Evolutionary conservation across 164 flowering plant genomes (phyloP).

Genomic region (Vitis cinerea): DNA sequence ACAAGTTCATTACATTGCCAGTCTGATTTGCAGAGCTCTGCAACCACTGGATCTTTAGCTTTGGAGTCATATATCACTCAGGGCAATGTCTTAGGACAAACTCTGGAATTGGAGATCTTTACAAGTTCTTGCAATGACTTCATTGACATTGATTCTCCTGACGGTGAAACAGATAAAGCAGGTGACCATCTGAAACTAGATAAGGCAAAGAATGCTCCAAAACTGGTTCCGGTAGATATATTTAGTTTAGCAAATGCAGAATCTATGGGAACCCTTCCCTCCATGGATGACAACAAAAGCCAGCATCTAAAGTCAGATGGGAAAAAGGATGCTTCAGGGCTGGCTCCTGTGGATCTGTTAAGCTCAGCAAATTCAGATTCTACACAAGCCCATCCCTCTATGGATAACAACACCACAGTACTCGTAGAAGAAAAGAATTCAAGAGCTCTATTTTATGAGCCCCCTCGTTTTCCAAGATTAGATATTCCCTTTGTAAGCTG

Average conservation of each 20-base stretch:
- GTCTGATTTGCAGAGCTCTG: slow-evolving; percentile 30
- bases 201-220: slow-evolving; percentile 8
- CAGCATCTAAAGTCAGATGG: not conserved
- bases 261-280: not conserved
- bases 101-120: not conserved
- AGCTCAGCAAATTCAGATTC: slow-evolving; percentile 23
- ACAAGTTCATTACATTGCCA: slow-evolving; percentile 28
- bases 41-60: slow-evolving; percentile 3
- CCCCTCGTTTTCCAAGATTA: slow-evolving; percentile 91
- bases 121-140: not conserved
- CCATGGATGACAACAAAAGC: not conserved
- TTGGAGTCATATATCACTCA: not conserved
- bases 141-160: too few species aligned
- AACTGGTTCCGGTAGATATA: slow-evolving; percentile 41
- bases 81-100: not conserved
- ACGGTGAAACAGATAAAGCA: too few species aligned
- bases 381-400: slow-evolving; percentile 20
- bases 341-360: not conserved
- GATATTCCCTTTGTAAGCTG: slow-evolving; percentile 95
- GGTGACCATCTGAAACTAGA: not conserved
- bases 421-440: slow-evolving; percentile 33
- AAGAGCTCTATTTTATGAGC: slow-evolving; percentile 77
- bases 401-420: slow-evolving; percentile 23
- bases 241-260: slow-evolving; percentile 8
- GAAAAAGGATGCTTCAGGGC: not conserved